phyloP scores from a whole-genome alignment of 78 protist species.

The Dictyostelium capitatum region DNA sequence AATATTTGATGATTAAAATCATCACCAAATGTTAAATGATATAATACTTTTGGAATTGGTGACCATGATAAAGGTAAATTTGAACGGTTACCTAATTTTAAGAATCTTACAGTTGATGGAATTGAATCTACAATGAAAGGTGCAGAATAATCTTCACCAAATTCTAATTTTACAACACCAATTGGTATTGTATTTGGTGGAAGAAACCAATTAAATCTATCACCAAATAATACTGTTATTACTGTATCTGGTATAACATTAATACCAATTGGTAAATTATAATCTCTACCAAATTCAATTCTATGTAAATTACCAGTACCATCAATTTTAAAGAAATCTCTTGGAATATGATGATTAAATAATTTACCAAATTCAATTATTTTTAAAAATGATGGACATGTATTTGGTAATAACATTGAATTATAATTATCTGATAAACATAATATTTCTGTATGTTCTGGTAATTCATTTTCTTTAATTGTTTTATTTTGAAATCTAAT shows the following conservation, averaged over 20 bases:
- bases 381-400: background rate
- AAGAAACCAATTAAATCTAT: background rate
- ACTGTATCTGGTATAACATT: background rate
- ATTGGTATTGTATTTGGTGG: background rate
- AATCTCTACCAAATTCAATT: background rate
- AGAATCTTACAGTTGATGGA: background rate
- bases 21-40: conserved; percentile 12
- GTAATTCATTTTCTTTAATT: background rate
- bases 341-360: background rate
- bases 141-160: background rate
- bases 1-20: background rate
- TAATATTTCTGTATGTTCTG: background rate
- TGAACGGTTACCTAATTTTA: background rate
- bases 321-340: background rate
- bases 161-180: background rate
- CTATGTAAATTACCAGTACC: conserved; percentile 7
- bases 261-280: background rate
- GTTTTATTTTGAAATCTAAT: background rate
- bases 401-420: background rate
- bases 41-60: background rate
- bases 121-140: background rate
- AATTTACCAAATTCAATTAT: background rate
- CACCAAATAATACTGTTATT: background rate
- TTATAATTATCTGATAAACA: background rate
- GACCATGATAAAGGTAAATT: background rate